Conservation (phyloP, 208 protist species). For the Wallacemonas collosoma region DNA sequence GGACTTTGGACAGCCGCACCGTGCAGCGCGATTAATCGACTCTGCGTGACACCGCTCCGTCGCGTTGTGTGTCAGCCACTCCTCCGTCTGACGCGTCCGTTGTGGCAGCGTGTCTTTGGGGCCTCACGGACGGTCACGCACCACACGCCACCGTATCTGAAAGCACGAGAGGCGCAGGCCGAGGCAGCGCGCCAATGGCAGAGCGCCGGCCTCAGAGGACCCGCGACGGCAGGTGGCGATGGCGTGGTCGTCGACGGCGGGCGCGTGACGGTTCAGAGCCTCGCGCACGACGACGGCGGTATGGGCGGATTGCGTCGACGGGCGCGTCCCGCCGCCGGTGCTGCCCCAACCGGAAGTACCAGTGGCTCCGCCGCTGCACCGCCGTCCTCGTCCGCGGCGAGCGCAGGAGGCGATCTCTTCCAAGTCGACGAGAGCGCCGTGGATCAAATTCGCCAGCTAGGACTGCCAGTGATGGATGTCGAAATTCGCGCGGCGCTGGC, state of each 20-base stretch:
- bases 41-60: constrained; percentile 18
- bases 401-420: constrained; percentile 1
- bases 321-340: neutral
- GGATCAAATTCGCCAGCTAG: constrained; percentile 52
- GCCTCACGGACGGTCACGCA: neutral
- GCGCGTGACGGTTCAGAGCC: constrained; percentile 55
- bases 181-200: constrained; percentile 5
- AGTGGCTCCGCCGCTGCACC: too few species aligned
- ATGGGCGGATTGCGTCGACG: constrained; percentile 17
- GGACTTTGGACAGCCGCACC: constrained; percentile 34
- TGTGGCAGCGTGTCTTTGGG: constrained; percentile 15
- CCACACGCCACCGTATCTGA: constrained; percentile 20
- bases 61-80: constrained; percentile 45
- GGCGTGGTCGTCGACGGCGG: constrained; percentile 27
- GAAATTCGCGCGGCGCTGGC: constrained; percentile 48
- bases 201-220: neutral
- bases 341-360: too few species aligned
- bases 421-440: constrained; percentile 30
- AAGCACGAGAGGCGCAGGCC: constrained; percentile 11
- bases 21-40: neutral
- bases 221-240: neutral
- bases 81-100: constrained; percentile 40
- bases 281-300: constrained; percentile 22
- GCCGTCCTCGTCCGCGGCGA: neutral
- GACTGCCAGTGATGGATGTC: constrained; percentile 39